Conservation (phyloP, 345 rosid species). For the Toxicodendron radicans region DNA sequence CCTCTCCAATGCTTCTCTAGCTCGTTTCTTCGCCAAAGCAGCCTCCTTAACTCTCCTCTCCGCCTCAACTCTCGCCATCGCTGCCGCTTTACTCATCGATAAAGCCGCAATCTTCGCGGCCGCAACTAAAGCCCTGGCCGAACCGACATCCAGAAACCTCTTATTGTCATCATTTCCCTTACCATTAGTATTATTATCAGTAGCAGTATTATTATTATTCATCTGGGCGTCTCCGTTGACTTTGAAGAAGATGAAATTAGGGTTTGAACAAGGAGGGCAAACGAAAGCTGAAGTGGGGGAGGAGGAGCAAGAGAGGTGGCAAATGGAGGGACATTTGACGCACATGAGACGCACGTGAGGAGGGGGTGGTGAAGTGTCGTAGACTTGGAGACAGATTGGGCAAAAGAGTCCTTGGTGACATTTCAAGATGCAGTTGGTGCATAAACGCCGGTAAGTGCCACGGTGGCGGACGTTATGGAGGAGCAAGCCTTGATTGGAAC, state of each 20-base stretch:
- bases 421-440: conserved; percentile 36
- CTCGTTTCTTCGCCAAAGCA: conserved; percentile 38
- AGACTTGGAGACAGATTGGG: conserved; percentile 36
- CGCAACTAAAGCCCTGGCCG: conserved; percentile 39
- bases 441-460: conserved; percentile 30
- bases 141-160: conserved; percentile 10
- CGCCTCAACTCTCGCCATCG: conserved; percentile 33
- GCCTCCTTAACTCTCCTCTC: conserved; percentile 36
- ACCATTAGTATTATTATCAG: neutral
- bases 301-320: conserved; percentile 31
- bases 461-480: conserved; percentile 38
- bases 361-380: conserved; percentile 17
- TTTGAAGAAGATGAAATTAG: conserved; percentile 24
- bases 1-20: conserved; percentile 36
- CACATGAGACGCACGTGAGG: conserved; percentile 27
- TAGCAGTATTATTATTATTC: no score
- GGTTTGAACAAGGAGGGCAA: conserved; percentile 36
- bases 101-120: conserved; percentile 33
- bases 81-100: conserved; percentile 35
- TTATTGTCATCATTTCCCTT: neutral
- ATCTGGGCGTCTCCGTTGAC: neutral
- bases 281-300: conserved; percentile 21
- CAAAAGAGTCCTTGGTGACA: conserved; percentile 32
- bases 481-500: conserved; percentile 13
- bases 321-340: conserved; percentile 33